Evolutionary conservation across 805 yeast genomes (phyloP).

Genomic region (Teunomyces pallodes): DNA sequence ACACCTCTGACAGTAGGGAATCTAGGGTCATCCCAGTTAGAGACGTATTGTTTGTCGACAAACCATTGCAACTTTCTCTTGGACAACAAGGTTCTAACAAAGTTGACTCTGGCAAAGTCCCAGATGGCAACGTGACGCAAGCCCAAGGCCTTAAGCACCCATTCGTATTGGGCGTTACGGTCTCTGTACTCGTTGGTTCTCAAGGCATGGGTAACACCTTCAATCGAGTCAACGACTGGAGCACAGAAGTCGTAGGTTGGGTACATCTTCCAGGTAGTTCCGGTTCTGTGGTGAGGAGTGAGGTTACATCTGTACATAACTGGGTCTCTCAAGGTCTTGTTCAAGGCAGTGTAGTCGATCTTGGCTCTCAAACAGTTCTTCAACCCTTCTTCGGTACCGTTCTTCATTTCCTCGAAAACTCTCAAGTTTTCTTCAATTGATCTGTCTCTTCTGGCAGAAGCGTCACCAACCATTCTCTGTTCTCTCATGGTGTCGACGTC

Average conservation of each 20-base stretch:
- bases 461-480: constrained; percentile 96
- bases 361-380: constrained; percentile 95
- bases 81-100: constrained; percentile 89
- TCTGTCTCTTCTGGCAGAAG: constrained; percentile 89
- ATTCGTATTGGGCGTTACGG: constrained; percentile 96
- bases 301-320: constrained; percentile 96
- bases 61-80: constrained; percentile 99
- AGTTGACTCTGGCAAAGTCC: constrained; percentile 98
- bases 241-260: constrained; percentile 99
- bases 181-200: constrained; percentile 99
- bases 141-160: constrained; percentile 81
- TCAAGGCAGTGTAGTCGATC: constrained; percentile 84
- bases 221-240: constrained; percentile 91
- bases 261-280: constrained; percentile 88
- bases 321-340: constrained; percentile 97
- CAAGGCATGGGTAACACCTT: constrained; percentile 97
- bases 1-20: constrained; percentile 99
- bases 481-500: constrained; percentile 94
- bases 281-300: constrained; percentile 98
- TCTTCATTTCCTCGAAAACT: constrained; percentile 89
- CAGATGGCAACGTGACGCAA: constrained; percentile 93
- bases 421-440: constrained; percentile 86
- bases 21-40: constrained; percentile 98
- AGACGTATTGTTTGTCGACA: constrained; percentile 84
- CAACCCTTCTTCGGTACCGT: constrained; percentile 89